Conservation (phyloP, 768 basidiomycete genomes). For the Nevesoporus exiguus region DNA sequence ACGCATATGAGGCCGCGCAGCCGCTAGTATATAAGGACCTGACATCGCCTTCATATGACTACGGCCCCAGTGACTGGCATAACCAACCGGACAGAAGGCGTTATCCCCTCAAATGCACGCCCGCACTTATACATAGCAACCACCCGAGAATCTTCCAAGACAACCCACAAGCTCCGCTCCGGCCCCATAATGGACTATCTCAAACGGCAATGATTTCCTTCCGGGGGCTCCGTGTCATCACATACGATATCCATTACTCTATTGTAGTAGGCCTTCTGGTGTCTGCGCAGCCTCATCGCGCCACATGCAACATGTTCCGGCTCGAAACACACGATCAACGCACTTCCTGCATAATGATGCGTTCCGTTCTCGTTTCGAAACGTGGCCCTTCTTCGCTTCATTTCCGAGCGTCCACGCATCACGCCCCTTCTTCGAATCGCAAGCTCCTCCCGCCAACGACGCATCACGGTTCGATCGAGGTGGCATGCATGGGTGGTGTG, state of each 20-base stretch:
- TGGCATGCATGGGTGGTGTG: constrained; percentile 6
- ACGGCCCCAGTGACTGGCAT: constrained; percentile 7
- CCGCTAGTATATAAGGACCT: constrained; percentile 10
- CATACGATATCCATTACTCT: constrained; percentile 9
- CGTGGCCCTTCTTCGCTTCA: constrained; percentile 16
- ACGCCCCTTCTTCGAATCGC: neutral
- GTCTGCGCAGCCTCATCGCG: constrained; percentile 21
- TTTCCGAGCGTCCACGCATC: constrained; percentile 20
- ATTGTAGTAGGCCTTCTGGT: constrained; percentile 4
- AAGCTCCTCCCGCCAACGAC: constrained; percentile 8
- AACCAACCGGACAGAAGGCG: constrained; percentile 10
- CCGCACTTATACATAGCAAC: constrained; percentile 17
- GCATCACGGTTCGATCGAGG: constrained; percentile 2
- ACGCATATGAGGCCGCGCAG: constrained; percentile 10
- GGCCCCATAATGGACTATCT: constrained; percentile 8
- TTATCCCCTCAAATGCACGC: constrained; percentile 15
- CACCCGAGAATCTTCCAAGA: constrained; percentile 3
- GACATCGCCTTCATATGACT: constrained; percentile 17
- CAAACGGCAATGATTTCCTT: constrained; percentile 18
- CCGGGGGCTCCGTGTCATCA: constrained; percentile 12
- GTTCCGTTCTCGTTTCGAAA: constrained; percentile 10
- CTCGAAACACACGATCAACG: constrained; percentile 26
- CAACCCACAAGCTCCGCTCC: constrained; percentile 23
- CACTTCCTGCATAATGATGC: constrained; percentile 12
- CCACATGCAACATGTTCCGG: constrained; percentile 27